Evolutionary conservation across 257 asterid genomes (phyloP).

Genomic region (Agastache rugosa): DNA sequence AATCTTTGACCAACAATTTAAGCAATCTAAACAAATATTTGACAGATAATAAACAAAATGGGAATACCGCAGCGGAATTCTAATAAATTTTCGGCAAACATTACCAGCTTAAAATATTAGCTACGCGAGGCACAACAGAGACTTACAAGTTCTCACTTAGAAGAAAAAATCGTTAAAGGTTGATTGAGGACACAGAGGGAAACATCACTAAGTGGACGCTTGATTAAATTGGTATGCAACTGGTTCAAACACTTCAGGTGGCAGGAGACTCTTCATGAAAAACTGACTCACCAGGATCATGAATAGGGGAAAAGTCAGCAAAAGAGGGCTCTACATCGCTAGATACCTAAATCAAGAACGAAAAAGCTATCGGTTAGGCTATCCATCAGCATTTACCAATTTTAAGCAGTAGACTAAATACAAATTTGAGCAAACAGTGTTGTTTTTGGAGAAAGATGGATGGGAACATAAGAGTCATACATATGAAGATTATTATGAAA

Average conservation of each 20-base stretch:
- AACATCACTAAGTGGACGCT: conserved; percentile 30
- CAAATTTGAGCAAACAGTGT: background rate
- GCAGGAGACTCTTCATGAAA: conserved; percentile 26
- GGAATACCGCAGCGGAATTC: no score
- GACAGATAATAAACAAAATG: background rate
- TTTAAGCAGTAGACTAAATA: conserved; percentile 28
- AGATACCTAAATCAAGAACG: conserved; percentile 88
- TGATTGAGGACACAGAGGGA: conserved; percentile 22
- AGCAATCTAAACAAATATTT: background rate
- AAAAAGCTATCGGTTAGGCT: conserved; percentile 68
- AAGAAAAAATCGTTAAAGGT: conserved; percentile 4
- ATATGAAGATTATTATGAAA: background rate
- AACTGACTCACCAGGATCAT: conserved; percentile 75
- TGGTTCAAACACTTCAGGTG: conserved; percentile 25
- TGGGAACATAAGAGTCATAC: conserved; percentile 12
- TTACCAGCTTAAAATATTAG: no score
- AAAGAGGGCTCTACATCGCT: conserved; percentile 74
- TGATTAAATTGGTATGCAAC: conserved; percentile 27
- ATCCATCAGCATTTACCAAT: conserved; percentile 35
- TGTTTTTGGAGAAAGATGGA: conserved; percentile 3
- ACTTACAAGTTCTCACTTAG: no score
- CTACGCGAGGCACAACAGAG: no score
- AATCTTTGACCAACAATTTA: background rate
- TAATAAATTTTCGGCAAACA: no score
- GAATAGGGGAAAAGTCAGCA: no score